These are phyloP conservation scores for Lasiosphaeria hispida DNA, from an alignment of 495 filamentous ascomycete species.

Conservation along the genomic window DNA sequence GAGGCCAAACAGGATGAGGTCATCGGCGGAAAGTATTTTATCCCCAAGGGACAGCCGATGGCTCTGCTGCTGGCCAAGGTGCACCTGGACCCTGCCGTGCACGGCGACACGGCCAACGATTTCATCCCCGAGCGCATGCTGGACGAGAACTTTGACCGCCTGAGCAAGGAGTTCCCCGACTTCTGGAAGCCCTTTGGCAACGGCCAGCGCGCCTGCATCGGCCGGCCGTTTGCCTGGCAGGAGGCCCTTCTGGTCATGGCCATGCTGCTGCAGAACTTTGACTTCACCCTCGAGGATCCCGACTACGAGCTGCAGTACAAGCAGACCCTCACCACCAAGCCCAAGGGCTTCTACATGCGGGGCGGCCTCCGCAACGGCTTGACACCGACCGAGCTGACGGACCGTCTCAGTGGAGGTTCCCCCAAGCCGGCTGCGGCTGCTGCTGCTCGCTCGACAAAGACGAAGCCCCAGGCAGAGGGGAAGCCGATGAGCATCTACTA, in stretches of 20 bases:
- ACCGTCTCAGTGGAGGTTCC: slow-evolving; percentile 38
- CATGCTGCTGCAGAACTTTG: slow-evolving; percentile 62
- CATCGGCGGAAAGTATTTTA: slow-evolving; percentile 64
- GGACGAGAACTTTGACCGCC: slow-evolving; percentile 57
- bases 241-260: slow-evolving; percentile 54
- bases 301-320: slow-evolving; percentile 64
- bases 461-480: slow-evolving; percentile 18
- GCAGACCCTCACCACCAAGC: slow-evolving; percentile 75
- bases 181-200: slow-evolving; percentile 64
- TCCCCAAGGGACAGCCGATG: slow-evolving; percentile 53
- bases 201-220: slow-evolving; percentile 50
- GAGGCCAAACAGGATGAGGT: slow-evolving; percentile 45
- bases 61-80: slow-evolving; percentile 55
- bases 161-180: slow-evolving; percentile 45
- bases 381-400: slow-evolving; percentile 57
- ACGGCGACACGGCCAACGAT: slow-evolving; percentile 52
- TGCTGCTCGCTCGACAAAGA: slow-evolving; percentile 10
- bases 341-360: slow-evolving; percentile 68
- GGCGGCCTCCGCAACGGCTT: slow-evolving; percentile 59
- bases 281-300: slow-evolving; percentile 56
- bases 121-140: slow-evolving; percentile 66
- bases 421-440: slow-evolving; percentile 12
- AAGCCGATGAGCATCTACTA: slow-evolving; percentile 63
- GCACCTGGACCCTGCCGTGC: slow-evolving; percentile 49
- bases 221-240: slow-evolving; percentile 64